Evolutionary conservation across 805 yeast species (phyloP), one percentile per base, ranked within the genome.

Genomic region (Candida montana): DNA sequence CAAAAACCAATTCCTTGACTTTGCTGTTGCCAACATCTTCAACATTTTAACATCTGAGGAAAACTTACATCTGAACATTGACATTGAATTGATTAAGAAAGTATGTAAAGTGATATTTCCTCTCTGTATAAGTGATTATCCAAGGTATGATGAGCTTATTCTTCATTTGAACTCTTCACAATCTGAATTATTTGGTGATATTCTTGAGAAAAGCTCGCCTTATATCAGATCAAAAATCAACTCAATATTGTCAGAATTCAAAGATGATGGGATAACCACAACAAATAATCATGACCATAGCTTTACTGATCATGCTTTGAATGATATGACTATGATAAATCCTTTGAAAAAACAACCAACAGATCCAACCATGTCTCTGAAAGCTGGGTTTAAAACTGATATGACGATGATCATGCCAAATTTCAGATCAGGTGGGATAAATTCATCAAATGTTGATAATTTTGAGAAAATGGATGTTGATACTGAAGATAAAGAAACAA

Each of bases 321-420:
- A 51, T 9, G 59, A 59, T 16, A 54, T 56, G 52, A 58, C 63
- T 1, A 59, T 57, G 62, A 55, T 57, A 37, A 53, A 55, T 27
- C 59, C 60, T 10, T 19, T 42, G 18, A 41, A 41, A 5, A 42
- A 36, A 42, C 28, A 21, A 5, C 33, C 42, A 10, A 39, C 31
- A 27, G 58, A 48, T 38, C 49, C 54, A 37, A 46, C 48, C 5
- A 24, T 38, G 1, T 43, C 52, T 2, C 13, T 47, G 4, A 39
- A 17, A 13, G 33, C 49, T 3, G 49, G 50, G 2, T 41, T 49
- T 32, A 42, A 23, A 2, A 53, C 63, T 6, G 70, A 65, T 42
- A 61, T 67, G 64, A 65, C 71, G 0, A 65, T 61, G 65, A 54
- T 67, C 2, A 48, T 63, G 40, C 68, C 71, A 2, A 55, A 48